These are phyloP conservation scores for Lichtheimia ramosa DNA, from an alignment of 371 early-diverging fungal genomes.

Conservation along the genomic window DNA sequence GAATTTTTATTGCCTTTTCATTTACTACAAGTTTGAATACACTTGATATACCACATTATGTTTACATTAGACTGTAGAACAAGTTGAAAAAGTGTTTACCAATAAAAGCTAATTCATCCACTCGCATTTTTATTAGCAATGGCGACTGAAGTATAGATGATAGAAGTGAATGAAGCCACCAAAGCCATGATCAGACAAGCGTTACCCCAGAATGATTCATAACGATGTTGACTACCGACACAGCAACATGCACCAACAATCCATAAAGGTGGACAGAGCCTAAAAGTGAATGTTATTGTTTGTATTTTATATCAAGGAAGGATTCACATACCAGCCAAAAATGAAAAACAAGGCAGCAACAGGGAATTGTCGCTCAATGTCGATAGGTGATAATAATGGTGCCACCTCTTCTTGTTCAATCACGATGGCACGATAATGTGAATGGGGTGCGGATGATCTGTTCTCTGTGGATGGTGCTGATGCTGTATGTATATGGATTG, in stretches of 20 bases:
- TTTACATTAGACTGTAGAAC: neutral
- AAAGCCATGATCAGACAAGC: constrained; percentile 11
- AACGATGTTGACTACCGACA: constrained; percentile 12
- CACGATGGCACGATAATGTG: neutral
- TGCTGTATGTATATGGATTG: neutral
- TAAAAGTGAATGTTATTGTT: neutral
- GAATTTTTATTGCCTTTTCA: no score
- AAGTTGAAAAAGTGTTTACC: neutral
- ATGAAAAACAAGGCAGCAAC: constrained; percentile 2
- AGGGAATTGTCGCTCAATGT: neutral
- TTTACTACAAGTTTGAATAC: no score
- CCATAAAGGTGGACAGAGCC: constrained; percentile 18
- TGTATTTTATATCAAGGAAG: no score
- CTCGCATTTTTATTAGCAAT: neutral
- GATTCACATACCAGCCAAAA: neutral
- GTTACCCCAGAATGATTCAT: constrained; percentile 16
- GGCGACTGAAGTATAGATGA: neutral
- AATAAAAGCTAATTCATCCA: neutral
- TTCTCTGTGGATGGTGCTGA: neutral
- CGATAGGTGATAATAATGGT: neutral
- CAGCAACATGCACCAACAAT: constrained; percentile 20
- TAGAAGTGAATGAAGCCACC: constrained; percentile 4
- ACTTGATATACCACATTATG: neutral
- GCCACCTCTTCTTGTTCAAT: neutral
- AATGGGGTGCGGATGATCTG: neutral